Evolutionary conservation across 345 rosid genomes (phyloP).

Genomic region (Moricandia arvensis): DNA sequence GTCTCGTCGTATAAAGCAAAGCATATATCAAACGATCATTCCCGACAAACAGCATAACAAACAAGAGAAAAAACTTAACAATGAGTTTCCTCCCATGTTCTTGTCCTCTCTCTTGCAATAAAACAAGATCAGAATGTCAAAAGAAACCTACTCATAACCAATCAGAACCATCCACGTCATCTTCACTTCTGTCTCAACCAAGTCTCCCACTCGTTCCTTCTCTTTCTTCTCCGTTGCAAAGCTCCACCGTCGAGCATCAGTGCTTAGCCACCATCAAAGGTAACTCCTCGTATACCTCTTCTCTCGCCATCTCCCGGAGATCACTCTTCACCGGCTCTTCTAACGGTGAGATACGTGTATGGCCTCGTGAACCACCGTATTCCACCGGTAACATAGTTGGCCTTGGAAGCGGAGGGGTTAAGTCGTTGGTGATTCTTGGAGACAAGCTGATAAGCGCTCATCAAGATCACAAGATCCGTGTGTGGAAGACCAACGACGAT

Average conservation of each 20-base stretch:
- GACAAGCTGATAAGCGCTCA: slow-evolving; percentile 66
- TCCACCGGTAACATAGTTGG: slow-evolving; percentile 23
- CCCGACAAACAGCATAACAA: slow-evolving; percentile 31
- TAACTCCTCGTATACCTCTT: slow-evolving; percentile 54
- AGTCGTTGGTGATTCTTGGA: slow-evolving; percentile 47
- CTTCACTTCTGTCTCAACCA: slow-evolving; percentile 53
- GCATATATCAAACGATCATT: slow-evolving; percentile 13
- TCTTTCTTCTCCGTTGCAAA: slow-evolving; percentile 34
- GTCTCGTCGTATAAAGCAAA: slow-evolving; percentile 22
- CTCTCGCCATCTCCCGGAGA: slow-evolving; percentile 46
- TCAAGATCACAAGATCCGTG: slow-evolving; percentile 73
- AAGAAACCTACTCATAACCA: slow-evolving; percentile 14
- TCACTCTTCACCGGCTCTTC: slow-evolving; percentile 57
- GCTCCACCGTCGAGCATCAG: slow-evolving; percentile 29
- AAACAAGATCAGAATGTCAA: slow-evolving; percentile 28
- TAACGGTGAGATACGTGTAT: slow-evolving; percentile 49
- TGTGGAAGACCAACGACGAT: slow-evolving; percentile 61
- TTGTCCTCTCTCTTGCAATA: slow-evolving; percentile 26
- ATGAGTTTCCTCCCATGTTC: slow-evolving; percentile 36
- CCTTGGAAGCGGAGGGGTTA: slow-evolving; percentile 48
- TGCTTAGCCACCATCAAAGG: slow-evolving; percentile 52
- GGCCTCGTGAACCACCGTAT: slow-evolving; percentile 40
- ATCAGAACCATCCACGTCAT: slow-evolving; percentile 41
- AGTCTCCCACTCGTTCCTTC: slow-evolving; percentile 58
- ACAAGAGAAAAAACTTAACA: not conserved